Evolutionary conservation across 805 yeast genomes (phyloP).

Genomic region (Ogataea parapolymorpha): DNA sequence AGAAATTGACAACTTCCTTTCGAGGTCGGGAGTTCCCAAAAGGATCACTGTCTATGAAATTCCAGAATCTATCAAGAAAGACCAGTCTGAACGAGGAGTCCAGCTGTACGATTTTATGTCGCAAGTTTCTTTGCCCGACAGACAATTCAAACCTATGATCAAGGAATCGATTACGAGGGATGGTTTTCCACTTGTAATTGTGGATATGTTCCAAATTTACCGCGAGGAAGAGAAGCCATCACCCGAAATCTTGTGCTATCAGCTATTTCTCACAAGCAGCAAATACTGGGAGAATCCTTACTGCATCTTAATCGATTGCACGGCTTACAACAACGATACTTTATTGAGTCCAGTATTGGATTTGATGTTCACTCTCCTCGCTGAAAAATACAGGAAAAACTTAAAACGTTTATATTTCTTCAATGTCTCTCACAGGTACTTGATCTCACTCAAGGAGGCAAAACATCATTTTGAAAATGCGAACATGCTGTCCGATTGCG

Average conservation of each 20-base stretch:
- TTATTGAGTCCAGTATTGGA: conserved; percentile 12
- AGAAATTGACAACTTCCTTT: conserved; percentile 45
- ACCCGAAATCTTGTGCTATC: conserved; percentile 52
- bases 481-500: conserved; percentile 11
- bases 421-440: conserved; percentile 41
- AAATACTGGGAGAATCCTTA: conserved; percentile 71
- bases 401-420: conserved; percentile 53
- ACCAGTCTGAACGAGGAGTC: conserved; percentile 43
- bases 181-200: conserved; percentile 65
- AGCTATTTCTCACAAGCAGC: conserved; percentile 60
- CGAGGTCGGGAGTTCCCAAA: conserved; percentile 57
- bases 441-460: conserved; percentile 9
- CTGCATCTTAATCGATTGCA: conserved; percentile 64
- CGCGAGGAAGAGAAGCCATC: conserved; percentile 30
- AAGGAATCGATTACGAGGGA: conserved; percentile 67
- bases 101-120: conserved; percentile 72
- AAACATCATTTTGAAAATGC: conserved; percentile 8
- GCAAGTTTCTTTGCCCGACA: conserved; percentile 54
- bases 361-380: conserved; percentile 35
- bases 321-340: conserved; percentile 41
- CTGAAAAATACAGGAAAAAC: conserved; percentile 48
- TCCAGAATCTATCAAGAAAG: conserved; percentile 49
- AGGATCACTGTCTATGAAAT: conserved; percentile 54
- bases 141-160: conserved; percentile 44
- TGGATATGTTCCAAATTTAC: conserved; percentile 43